A percentile compares a stretch with the other conserved stretches of the same genome.
phyloP scores from a whole-genome alignment of 257 asterid species.

The Hygrophila difformis region DNA sequence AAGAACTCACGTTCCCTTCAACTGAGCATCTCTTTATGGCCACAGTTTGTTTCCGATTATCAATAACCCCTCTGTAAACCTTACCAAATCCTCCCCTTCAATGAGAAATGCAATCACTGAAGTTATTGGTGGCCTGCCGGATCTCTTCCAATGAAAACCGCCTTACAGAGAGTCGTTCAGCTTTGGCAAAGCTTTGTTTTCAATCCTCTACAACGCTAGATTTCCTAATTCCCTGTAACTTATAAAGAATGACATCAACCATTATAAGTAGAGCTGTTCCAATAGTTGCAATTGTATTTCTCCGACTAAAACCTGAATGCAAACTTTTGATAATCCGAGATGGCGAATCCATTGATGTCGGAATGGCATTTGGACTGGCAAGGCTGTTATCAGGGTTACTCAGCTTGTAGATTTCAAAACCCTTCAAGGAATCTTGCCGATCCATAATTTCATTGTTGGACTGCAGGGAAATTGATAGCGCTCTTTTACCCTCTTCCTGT shows the following conservation, averaged over 20 bases:
- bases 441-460: not conserved
- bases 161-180: slow-evolving; percentile 36
- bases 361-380: slow-evolving; percentile 60
- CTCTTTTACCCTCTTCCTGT: slow-evolving; percentile 22
- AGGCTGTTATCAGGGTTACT: slow-evolving; percentile 41
- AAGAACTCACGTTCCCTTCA: slow-evolving; percentile 60
- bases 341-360: slow-evolving; percentile 9
- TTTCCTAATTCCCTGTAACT: slow-evolving; percentile 20
- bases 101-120: slow-evolving; percentile 49
- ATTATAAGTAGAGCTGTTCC: slow-evolving; percentile 30
- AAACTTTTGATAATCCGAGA: slow-evolving; percentile 14
- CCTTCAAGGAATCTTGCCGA: slow-evolving; percentile 43
- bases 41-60: slow-evolving; percentile 29
- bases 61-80: slow-evolving; percentile 56
- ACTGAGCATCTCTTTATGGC: slow-evolving; percentile 62
- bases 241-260: slow-evolving; percentile 27
- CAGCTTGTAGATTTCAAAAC: slow-evolving; percentile 60
- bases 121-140: slow-evolving; percentile 35
- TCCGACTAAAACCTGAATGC: slow-evolving; percentile 34
- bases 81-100: slow-evolving; percentile 84
- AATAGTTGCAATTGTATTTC: slow-evolving; percentile 16
- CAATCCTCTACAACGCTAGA: slow-evolving; percentile 14
- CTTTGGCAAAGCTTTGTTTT: slow-evolving; percentile 26
- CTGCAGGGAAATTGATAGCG: slow-evolving; percentile 54
- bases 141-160: slow-evolving; percentile 58